Evolutionary conservation across 495 filamentous ascomycete species (phyloP), one percentile per base, ranked within the genome.

Genomic region (Talaromyces wortmannii): DNA sequence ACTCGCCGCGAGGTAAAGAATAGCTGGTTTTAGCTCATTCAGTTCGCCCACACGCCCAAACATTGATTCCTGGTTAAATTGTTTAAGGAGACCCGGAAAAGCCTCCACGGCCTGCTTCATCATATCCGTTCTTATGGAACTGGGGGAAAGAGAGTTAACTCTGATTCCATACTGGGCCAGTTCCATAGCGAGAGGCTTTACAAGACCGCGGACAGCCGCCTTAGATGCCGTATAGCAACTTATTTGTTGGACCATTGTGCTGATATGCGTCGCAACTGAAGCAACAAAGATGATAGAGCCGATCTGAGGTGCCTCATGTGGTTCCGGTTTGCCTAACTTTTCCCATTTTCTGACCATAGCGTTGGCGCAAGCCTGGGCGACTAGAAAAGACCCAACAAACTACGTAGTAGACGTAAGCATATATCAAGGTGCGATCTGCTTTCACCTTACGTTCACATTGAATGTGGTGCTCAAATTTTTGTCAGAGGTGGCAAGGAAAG

Each of bases 21-120:
- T 90, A 40, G 91, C 78, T 45, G 84, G 86, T 74, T 91, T 91
- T 12, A 95, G 78, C 63, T 91, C 91, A 63, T 94, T 86, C 17
- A 88, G 84, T 49, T 76, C 77, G 40, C 89, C 89, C 15, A 94
- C 74, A 10, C 90, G 79, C 23, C 77, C 75, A 73, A 87, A 85
- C 23, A 90, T 91, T 11, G 87, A 90, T 54, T 87, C 68, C 8
- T 76, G 76, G 55, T 83, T 84, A 91, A 89, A 95, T 63, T 86
- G 50, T 10, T 66, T 63, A 13, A 71, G 84, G 77, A 77, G 90
- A 91, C 40, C 88, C 84, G 13, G 86, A n/a, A 86, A 69, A 17
- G 92, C 86, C 64, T 77, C 66, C 61, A 12, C 61, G 49, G 2
- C 64, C 65, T 1, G 65, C 4, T 23, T 23, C 23, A 23, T 71